phyloP scores from a whole-genome alignment of 2,329 filamentous ascomycete species.

The Botrytis fragariae region DNA sequence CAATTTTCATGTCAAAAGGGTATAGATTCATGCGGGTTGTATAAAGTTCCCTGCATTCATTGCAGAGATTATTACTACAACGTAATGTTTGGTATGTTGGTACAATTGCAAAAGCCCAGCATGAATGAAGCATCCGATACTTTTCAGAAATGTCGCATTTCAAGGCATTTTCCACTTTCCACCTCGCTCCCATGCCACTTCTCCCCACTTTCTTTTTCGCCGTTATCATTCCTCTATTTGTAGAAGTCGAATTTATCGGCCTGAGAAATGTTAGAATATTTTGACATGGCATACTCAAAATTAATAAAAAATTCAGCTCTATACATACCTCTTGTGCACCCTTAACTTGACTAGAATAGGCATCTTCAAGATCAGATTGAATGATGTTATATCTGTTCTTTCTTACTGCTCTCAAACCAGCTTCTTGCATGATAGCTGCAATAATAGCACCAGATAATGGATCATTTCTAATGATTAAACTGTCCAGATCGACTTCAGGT shows the following conservation, averaged over 20 bases:
- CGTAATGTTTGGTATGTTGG: slow-evolving; percentile 17
- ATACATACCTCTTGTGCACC: slow-evolving; percentile 62
- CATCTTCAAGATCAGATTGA: slow-evolving; percentile 92
- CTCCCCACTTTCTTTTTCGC: not conserved
- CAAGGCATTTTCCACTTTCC: slow-evolving; percentile 6
- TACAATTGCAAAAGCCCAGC: slow-evolving; percentile 13
- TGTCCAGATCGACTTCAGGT: slow-evolving; percentile 94
- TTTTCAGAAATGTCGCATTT: slow-evolving; percentile 11
- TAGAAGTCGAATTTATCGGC: slow-evolving; percentile 88
- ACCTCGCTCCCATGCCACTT: not conserved
- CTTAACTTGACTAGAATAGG: slow-evolving; percentile 96
- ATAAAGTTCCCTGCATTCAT: slow-evolving; percentile 5
- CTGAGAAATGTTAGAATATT: slow-evolving; percentile 39
- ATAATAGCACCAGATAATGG: slow-evolving; percentile 94
- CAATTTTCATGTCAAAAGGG: not conserved
- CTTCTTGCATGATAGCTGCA: slow-evolving; percentile 98
- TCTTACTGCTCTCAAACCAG: slow-evolving; percentile 85
- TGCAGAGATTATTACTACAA: slow-evolving; percentile 16
- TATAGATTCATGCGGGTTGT: slow-evolving; percentile 16
- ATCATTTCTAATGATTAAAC: slow-evolving; percentile 93
- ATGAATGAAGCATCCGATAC: slow-evolving; percentile 10
- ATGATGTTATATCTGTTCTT: slow-evolving; percentile 99
- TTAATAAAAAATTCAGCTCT: slow-evolving; percentile 41
- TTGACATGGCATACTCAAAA: not conserved
- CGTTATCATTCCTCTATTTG: slow-evolving; percentile 52